phyloP scores from a whole-genome alignment of 1,284 basidiomycete species.

The Spongiforma sp. region DNA sequence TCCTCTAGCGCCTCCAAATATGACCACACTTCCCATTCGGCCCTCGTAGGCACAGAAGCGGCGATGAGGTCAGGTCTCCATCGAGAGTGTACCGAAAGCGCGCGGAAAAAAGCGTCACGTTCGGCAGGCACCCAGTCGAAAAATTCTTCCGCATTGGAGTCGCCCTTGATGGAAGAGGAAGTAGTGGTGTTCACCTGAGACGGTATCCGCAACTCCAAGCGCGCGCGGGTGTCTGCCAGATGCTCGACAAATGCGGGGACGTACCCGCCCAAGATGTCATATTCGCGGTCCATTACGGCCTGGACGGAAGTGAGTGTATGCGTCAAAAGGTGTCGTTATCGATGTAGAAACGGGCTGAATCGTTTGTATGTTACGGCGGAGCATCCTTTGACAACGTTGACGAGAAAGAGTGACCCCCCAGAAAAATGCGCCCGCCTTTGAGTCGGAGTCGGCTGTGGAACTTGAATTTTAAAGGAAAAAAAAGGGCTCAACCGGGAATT shows the following conservation, averaged over 20 bases:
- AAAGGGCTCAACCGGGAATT: conserved; percentile 33
- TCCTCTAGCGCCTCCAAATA: conserved; percentile 38
- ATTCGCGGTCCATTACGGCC: conserved; percentile 17
- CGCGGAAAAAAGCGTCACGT: conserved; percentile 72
- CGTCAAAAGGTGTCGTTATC: conserved; percentile 1
- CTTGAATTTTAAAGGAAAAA: no score
- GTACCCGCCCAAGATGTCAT: conserved; percentile 28
- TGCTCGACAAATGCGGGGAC: conserved; percentile 33
- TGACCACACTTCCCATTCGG: conserved; percentile 34
- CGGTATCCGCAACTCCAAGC: conserved; percentile 19
- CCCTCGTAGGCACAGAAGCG: conserved; percentile 32
- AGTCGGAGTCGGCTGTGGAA: no score
- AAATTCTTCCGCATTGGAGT: neutral
- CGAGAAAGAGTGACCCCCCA: no score
- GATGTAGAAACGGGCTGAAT: neutral
- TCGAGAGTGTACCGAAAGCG: conserved; percentile 34
- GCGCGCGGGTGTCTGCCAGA: conserved; percentile 28
- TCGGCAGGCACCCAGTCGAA: conserved; percentile 66
- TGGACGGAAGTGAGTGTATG: neutral
- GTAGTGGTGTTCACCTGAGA: neutral
- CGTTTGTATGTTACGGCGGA: no score
- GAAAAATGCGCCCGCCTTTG: no score
- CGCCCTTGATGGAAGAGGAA: neutral
- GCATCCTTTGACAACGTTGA: no score
- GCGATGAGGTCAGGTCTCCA: conserved; percentile 41